phyloP scores from a whole-genome alignment of 1,284 basidiomycete species.

The Apiotrichum porosum region DNA sequence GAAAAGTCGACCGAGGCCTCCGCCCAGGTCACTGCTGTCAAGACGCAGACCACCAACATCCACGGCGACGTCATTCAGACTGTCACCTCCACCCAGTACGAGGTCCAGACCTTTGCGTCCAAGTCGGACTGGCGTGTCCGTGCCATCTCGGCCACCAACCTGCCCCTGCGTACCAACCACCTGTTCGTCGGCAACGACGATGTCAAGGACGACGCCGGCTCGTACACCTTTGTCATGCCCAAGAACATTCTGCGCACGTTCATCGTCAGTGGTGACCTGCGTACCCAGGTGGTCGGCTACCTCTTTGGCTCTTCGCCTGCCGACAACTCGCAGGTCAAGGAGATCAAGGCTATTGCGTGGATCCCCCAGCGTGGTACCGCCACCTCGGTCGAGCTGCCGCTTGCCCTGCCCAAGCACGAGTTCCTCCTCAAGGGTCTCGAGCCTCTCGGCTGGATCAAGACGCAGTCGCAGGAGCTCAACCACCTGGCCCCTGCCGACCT shows the following conservation, averaged over 20 bases:
- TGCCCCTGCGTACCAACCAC: conserved; percentile 92
- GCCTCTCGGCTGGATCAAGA: conserved; percentile 97
- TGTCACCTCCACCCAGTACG: conserved; percentile 96
- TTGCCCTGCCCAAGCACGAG: conserved; percentile 83
- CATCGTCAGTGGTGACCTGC: conserved; percentile 86
- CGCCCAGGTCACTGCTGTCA: conserved; percentile 90
- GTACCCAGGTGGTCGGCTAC: conserved; percentile 93
- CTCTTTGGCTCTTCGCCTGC: conserved; percentile 88
- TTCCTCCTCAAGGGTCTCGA: conserved; percentile 91
- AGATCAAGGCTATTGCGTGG: conserved; percentile 95
- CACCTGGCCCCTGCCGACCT: conserved; percentile 90
- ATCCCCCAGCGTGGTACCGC: conserved; percentile 95
- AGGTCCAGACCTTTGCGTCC: conserved; percentile 93
- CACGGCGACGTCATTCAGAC: conserved; percentile 96
- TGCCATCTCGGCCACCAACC: conserved; percentile 91
- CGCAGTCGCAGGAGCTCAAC: conserved; percentile 83
- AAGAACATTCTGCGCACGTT: conserved; percentile 97
- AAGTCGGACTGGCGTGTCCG: conserved; percentile 99
- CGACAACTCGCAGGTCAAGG: conserved; percentile 97
- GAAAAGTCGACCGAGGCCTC: conserved; percentile 95
- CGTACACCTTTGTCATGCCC: conserved; percentile 90
- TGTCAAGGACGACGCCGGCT: conserved; percentile 92
- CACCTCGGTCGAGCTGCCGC: conserved; percentile 82
- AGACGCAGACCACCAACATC: conserved; percentile 96
- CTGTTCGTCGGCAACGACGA: conserved; percentile 98